Percentiles rank a stretch among this genome's conserved stretches.
phyloP scores from a whole-genome alignment of 225 moss, liverwort and hornwort genomes.

The Sphagnum tenellum region DNA sequence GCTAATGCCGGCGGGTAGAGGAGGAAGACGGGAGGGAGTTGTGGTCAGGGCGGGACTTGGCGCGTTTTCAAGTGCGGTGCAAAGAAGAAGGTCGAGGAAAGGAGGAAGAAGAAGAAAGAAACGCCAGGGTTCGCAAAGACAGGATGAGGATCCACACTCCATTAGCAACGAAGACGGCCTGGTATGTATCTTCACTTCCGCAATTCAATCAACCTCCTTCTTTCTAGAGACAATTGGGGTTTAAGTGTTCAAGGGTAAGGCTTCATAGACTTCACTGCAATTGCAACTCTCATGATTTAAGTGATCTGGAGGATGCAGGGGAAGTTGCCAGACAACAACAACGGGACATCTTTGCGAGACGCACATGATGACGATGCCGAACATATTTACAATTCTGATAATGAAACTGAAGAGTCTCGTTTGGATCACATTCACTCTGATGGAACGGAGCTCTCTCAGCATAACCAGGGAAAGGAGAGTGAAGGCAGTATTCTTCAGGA shows the following conservation, averaged over 20 bases:
- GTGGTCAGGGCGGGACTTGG: constrained; percentile 43
- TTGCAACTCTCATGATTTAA: no score
- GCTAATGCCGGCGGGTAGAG: background rate
- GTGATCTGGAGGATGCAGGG: no score
- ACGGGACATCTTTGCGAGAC: no score
- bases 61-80: constrained; percentile 48
- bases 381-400: no score
- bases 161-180: constrained; percentile 12
- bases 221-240: background rate
- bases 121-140: constrained; percentile 7
- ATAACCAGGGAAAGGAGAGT: background rate
- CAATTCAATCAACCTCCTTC: background rate
- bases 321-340: no score
- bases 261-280: background rate
- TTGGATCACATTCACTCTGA: no score
- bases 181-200: constrained; percentile 1
- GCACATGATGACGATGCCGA: no score
- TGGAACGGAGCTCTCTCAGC: no score
- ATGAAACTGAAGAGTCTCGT: no score
- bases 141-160: constrained; percentile 12
- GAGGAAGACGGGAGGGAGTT: constrained; percentile 6
- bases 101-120: constrained; percentile 24
- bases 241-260: background rate
- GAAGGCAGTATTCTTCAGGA: background rate
- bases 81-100: constrained; percentile 35